phyloP scores from a whole-genome alignment of 2,329 filamentous ascomycete species.

The Beauveria caledonica region DNA sequence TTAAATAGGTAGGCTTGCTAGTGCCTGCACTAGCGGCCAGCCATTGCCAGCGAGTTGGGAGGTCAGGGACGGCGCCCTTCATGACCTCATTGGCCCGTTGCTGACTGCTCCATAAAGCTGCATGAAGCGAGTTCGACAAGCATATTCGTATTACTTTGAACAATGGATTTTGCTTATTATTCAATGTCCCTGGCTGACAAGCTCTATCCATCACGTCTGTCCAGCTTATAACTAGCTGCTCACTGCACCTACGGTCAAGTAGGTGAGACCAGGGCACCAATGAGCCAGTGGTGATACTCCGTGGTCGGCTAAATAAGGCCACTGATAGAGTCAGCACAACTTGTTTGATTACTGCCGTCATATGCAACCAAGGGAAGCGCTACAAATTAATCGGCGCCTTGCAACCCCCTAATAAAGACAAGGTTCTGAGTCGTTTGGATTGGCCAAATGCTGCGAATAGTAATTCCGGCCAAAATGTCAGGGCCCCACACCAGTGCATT shows the following conservation, averaged over 20 bases:
- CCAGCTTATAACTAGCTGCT: too few relatives aligned
- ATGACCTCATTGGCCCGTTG: background rate
- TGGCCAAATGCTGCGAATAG: too few relatives aligned
- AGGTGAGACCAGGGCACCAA: too few relatives aligned
- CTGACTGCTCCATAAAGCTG: background rate
- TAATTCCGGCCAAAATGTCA: too few relatives aligned
- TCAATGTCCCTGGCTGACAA: background rate
- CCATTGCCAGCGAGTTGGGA: too few relatives aligned
- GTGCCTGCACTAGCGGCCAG: background rate
- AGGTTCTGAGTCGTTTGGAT: background rate
- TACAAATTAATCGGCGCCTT: background rate
- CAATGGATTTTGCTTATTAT: background rate
- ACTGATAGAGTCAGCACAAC: background rate
- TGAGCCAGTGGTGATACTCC: background rate
- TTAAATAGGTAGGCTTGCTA: background rate
- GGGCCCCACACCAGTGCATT: too few relatives aligned
- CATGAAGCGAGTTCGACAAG: constrained; percentile 10
- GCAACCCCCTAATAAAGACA: background rate
- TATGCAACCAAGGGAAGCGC: background rate
- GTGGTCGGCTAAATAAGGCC: too few relatives aligned
- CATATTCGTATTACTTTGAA: background rate
- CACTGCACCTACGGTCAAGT: too few relatives aligned
- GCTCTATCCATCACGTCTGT: background rate
- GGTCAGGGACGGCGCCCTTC: background rate
- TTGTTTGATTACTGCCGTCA: constrained; percentile 6